Conservation (phyloP, 106 monocot genomes). For the Platanthera guangdongensis region DNA sequence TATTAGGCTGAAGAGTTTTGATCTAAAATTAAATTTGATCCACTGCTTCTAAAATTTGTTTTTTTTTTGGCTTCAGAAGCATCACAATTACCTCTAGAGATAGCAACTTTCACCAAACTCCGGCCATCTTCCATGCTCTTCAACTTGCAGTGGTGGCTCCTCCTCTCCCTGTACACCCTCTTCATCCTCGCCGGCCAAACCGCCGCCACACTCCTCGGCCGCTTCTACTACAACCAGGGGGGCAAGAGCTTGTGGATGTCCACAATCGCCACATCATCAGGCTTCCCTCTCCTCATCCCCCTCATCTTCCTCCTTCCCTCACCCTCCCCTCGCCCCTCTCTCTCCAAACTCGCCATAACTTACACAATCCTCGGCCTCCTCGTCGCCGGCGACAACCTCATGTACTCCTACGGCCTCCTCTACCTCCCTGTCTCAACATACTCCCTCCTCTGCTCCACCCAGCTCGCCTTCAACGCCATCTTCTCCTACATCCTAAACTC, state of each 20-base stretch:
- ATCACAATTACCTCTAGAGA: background rate
- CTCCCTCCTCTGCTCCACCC: slow-evolving; percentile 38
- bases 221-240: slow-evolving; percentile 43
- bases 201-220: slow-evolving; percentile 26
- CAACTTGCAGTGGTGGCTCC: slow-evolving; percentile 22
- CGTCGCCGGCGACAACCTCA: slow-evolving; percentile 28
- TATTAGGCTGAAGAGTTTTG: background rate
- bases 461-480: slow-evolving; percentile 45
- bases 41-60: background rate
- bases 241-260: slow-evolving; percentile 38
- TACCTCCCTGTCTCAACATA: slow-evolving; percentile 46
- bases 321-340: background rate
- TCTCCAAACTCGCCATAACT: slow-evolving; percentile 9
- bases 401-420: slow-evolving; percentile 48
- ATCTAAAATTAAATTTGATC: background rate
- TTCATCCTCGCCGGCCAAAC: slow-evolving; percentile 35
- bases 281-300: slow-evolving; percentile 26
- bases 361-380: slow-evolving; percentile 31
- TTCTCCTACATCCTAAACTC: slow-evolving; percentile 38
- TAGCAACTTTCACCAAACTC: background rate
- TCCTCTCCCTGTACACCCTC: slow-evolving; percentile 14
- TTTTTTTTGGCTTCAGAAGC: background rate
- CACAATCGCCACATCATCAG: slow-evolving; percentile 26
- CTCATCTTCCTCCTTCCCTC: slow-evolving; percentile 13
- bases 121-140: background rate